Percentiles rank a stretch among this genome's conserved stretches.
Evolutionary conservation across 306 rosid species (phyloP).

Genomic region (Dryas drummondii): DNA sequence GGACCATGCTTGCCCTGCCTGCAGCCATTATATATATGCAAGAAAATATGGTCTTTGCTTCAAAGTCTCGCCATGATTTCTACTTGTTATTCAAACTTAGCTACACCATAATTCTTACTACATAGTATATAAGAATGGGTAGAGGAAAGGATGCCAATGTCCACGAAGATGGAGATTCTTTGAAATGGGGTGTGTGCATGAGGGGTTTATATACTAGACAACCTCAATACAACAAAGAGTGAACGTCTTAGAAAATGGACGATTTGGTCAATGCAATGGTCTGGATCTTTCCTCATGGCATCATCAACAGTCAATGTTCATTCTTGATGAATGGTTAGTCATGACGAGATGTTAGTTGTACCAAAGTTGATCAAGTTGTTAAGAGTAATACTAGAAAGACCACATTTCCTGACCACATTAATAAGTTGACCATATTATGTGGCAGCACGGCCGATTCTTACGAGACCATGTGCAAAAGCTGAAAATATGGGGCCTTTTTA

Average conservation of each 20-base stretch:
- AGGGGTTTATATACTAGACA: not conserved
- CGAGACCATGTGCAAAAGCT: too few species aligned
- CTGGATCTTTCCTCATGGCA: constrained; percentile 3
- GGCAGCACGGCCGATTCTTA: not conserved
- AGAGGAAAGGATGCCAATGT: not conserved
- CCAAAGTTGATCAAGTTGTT: constrained; percentile 18
- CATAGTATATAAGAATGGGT: too few species aligned
- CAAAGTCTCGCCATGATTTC: constrained; percentile 32
- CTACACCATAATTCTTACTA: not conserved
- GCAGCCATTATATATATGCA: constrained; percentile 47
- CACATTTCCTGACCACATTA: not conserved
- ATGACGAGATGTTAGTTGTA: constrained; percentile 14
- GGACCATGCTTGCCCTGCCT: constrained; percentile 26
- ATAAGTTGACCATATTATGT: not conserved
- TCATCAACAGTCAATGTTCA: not conserved
- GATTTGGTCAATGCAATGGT: constrained; percentile 5
- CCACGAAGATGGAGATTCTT: not conserved
- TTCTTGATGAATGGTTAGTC: constrained; percentile 7
- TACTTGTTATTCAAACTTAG: not conserved
- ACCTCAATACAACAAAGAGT: not conserved
- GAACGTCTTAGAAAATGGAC: not conserved
- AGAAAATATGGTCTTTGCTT: constrained; percentile 41
- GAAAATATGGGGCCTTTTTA: too few species aligned
- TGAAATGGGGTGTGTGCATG: not conserved
- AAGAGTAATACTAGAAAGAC: not conserved